A percentile compares a stretch with the other conserved stretches of the same genome.
These are phyloP conservation scores for Iris macrosiphon DNA, from an alignment of 106 monocot genomes.

Conservation along the genomic window DNA sequence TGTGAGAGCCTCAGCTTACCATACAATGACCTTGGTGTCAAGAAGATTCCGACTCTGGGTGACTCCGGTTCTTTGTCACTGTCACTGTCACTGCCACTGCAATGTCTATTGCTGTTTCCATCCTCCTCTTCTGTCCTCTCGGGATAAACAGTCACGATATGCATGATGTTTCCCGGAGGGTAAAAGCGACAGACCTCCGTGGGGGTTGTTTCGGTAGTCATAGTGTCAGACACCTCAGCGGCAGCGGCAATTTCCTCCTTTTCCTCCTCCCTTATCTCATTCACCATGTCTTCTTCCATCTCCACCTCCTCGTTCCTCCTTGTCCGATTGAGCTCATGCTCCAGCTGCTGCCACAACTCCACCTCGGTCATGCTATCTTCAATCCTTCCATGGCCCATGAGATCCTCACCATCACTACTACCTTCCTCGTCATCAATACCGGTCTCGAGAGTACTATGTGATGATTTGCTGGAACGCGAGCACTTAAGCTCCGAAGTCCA, in stretches of 20 bases:
- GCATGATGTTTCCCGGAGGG: constrained; percentile 90
- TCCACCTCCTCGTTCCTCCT: constrained; percentile 30
- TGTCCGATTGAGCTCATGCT: constrained; percentile 59
- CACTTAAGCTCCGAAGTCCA: constrained; percentile 41
- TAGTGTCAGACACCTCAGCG: constrained; percentile 35
- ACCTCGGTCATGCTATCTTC: constrained; percentile 73
- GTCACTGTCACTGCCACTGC: not conserved
- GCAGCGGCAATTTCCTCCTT: constrained; percentile 59
- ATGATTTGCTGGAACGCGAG: constrained; percentile 8
- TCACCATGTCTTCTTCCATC: constrained; percentile 4
- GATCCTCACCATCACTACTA: constrained; percentile 44
- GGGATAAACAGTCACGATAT: constrained; percentile 36
- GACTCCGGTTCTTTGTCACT: not conserved
- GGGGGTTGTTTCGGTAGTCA: constrained; percentile 24
- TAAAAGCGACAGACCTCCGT: constrained; percentile 66
- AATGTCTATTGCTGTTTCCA: no score
- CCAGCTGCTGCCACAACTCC: constrained; percentile 95
- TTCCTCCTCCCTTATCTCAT: constrained; percentile 43
- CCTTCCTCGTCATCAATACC: constrained; percentile 25
- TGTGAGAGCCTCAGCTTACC: constrained; percentile 84
- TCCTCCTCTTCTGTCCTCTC: constrained; percentile 18
- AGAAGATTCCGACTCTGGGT: constrained; percentile 54
- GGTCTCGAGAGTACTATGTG: constrained; percentile 6
- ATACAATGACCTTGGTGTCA: constrained; percentile 79
- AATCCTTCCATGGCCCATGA: constrained; percentile 28